These are phyloP conservation scores for Cinnamomum micranthum DNA, from an alignment of 164 flowering plant species.

Conservation along the genomic window DNA sequence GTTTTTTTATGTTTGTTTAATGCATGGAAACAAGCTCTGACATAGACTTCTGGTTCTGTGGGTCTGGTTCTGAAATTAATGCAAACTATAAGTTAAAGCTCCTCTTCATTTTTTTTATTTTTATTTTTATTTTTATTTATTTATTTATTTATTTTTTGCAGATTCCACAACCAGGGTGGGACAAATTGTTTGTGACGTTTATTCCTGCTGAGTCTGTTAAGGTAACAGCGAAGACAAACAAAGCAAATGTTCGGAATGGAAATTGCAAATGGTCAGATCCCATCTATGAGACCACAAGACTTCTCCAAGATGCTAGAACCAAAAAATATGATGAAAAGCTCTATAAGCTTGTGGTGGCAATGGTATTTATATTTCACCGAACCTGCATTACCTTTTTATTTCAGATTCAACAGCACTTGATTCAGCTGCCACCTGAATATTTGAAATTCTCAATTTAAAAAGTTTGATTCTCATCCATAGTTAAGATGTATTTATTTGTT, in stretches of 20 bases:
- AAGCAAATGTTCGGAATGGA: constrained; percentile 90
- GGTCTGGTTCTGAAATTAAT: neutral
- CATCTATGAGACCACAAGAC: constrained; percentile 95
- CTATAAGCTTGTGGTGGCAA: constrained; percentile 76
- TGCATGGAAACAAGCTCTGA: neutral
- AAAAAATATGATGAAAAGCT: constrained; percentile 82
- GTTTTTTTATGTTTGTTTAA: neutral
- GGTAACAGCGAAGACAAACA: constrained; percentile 84
- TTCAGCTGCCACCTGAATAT: neutral
- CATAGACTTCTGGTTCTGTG: neutral
- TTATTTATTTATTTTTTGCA: no score
- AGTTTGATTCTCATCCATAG: neutral
- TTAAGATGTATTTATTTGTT: neutral
- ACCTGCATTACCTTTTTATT: neutral
- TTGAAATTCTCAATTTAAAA: no score
- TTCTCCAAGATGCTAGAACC: constrained; percentile 77
- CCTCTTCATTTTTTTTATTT: constrained; percentile 9
- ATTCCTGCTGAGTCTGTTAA: constrained; percentile 86
- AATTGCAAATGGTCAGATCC: constrained; percentile 98
- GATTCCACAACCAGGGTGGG: constrained; percentile 97
- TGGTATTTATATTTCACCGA: constrained; percentile 46
- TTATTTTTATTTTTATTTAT: no score
- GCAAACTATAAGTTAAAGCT: neutral
- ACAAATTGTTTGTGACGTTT: constrained; percentile 80
- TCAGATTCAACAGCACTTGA: neutral